Evolutionary conservation across 331 rosid genomes (phyloP), one percentile per base, ranked within the genome.

Genomic region (Quercus lobata): DNA sequence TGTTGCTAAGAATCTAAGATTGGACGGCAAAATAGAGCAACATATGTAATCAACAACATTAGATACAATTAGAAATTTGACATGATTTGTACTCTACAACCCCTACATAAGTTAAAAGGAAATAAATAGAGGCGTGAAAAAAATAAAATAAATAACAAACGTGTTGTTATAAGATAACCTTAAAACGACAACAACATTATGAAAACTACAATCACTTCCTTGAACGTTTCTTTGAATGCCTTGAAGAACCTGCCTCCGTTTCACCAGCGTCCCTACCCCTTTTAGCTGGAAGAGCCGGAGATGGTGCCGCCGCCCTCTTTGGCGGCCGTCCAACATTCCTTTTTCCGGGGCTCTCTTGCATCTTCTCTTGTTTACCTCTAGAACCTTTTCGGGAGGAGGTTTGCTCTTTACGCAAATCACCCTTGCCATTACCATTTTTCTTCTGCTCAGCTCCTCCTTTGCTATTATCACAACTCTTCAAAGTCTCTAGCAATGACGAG

Each of bases 271-370:
- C 82, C 66, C 82, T 79, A 61, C 66, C 53, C 52, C 83, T 70
- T 69, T 83, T 83, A 12, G 79, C 77, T 24, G 83, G 83, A 74
- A 68, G 69, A 18, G 76, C 29, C 2, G 69, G 29, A 1, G 75
- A 5, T 0, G 74, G 18, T 21, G 78, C 72, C 4, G 69, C 82
- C 18, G 78, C 57, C 46, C 76, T 57, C 79, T 83, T 83, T 18
- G 69, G 75, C 60, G 86, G 83, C 76, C 82, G 66, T 35, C 83
- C 83, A 1, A 68, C 82, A 9, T 58, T 78, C 69, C 76, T 83
- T 30, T 74, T 83, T 1, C 69, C 25, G 2, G 83, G 83, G 32
- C 83, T 83, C 19, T 19, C 83, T 52, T 57, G 83, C 61, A 73
- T 82, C 62, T 83, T 83, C 1, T 46, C 70, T 1, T 34, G 79